A percentile compares a stretch with the other conserved stretches of the same genome.
Evolutionary conservation across 2,329 filamentous ascomycete genomes (phyloP).

Genomic region (Arthrobotrys musiformis): DNA sequence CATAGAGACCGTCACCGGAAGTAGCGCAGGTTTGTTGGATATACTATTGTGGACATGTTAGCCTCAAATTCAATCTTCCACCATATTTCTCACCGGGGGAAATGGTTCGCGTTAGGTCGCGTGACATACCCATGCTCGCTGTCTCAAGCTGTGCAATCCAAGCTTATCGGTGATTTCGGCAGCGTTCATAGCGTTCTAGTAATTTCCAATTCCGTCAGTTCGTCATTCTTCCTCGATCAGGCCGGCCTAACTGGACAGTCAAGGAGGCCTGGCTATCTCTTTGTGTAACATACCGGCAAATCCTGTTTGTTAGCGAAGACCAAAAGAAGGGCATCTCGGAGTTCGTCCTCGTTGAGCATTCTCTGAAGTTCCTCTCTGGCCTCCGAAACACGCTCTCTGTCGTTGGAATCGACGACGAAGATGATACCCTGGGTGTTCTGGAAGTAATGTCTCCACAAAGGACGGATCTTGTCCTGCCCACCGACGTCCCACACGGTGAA

Average conservation of each 20-base stretch:
- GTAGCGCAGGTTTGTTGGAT: constrained; percentile 99
- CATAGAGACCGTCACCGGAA: constrained; percentile 98
- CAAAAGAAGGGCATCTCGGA: constrained; percentile 93
- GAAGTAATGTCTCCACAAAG: constrained; percentile 99
- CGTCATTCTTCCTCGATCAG: background rate
- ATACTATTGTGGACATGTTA: constrained; percentile 71
- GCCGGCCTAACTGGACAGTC: background rate
- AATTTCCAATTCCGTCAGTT: constrained; percentile 19
- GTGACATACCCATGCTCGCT: constrained; percentile 93
- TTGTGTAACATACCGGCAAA: constrained; percentile 78
- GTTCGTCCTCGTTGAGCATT: constrained; percentile 99
- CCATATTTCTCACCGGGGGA: background rate
- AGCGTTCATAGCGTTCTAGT: constrained; percentile 97
- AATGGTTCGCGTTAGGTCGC: constrained; percentile 17
- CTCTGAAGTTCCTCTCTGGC: constrained; percentile 95
- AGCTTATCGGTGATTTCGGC: constrained; percentile 99
- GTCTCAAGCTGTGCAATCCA: constrained; percentile 97
- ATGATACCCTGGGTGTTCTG: constrained; percentile 99
- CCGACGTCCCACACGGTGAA: constrained; percentile 99
- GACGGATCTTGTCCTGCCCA: constrained; percentile 99
- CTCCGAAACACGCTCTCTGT: constrained; percentile 97
- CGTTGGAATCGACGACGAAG: constrained; percentile 99
- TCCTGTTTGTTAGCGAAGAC: constrained; percentile 99
- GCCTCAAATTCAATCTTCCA: constrained; percentile 10
- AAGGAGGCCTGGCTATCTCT: constrained; percentile 1